These are phyloP conservation scores for Corylus avellana DNA, from an alignment of 306 rosid genomes.

Conservation along the genomic window DNA sequence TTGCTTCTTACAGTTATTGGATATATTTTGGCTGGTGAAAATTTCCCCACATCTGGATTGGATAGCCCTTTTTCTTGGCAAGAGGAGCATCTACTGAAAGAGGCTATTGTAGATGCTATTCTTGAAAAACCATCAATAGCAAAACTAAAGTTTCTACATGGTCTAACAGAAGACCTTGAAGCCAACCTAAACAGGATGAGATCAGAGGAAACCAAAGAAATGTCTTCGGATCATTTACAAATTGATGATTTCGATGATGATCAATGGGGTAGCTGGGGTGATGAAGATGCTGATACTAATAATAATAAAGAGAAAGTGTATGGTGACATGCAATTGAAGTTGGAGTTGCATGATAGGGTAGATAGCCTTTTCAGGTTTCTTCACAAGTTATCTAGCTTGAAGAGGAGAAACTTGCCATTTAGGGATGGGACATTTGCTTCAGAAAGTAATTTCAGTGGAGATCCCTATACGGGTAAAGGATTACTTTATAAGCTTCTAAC, in stretches of 20 bases:
- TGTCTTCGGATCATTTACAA: conserved; percentile 35
- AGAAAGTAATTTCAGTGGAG: conserved; percentile 59
- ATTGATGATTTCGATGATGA: conserved; percentile 85
- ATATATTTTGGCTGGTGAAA: conserved; percentile 86
- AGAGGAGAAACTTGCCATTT: conserved; percentile 56
- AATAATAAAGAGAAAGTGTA: conserved; percentile 56
- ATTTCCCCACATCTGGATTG: conserved; percentile 83
- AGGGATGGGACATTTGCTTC: conserved; percentile 57
- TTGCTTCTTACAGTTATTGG: conserved; percentile 73
- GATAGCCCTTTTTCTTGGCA: conserved; percentile 98
- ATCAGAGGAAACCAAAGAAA: conserved; percentile 52
- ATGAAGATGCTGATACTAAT: conserved; percentile 65
- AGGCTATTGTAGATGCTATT: conserved; percentile 79
- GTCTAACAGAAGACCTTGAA: conserved; percentile 77
- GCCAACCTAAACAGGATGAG: conserved; percentile 52
- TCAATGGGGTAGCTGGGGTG: conserved; percentile 94
- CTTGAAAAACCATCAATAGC: conserved; percentile 74
- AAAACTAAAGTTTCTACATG: conserved; percentile 78
- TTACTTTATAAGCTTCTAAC: conserved; percentile 69
- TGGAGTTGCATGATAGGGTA: conserved; percentile 91
- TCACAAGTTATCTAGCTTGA: conserved; percentile 72
- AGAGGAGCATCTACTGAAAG: conserved; percentile 86
- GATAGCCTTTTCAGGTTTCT: conserved; percentile 80
- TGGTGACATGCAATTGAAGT: conserved; percentile 78
- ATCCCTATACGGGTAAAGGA: conserved; percentile 63